Percentiles rank a stretch among this genome's conserved stretches.
phyloP scores from a whole-genome alignment of 2,329 filamentous ascomycete genomes.

The Xylaria arbuscula region DNA sequence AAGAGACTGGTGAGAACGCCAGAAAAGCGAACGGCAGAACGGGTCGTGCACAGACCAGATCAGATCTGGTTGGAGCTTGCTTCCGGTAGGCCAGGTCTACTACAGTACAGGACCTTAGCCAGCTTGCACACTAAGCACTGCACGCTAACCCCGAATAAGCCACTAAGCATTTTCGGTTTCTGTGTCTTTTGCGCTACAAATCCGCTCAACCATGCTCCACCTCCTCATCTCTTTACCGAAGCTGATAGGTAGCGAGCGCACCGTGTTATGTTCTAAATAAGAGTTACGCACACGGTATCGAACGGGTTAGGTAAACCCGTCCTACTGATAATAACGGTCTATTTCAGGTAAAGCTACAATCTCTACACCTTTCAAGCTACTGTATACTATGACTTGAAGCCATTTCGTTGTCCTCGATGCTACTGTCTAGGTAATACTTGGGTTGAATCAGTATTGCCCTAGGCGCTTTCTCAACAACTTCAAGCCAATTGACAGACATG shows the following conservation, averaged over 20 bases:
- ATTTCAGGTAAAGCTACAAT: background rate
- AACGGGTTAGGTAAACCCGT: background rate
- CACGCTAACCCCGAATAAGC: constrained; percentile 25
- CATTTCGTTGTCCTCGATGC: background rate
- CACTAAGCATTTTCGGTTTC: constrained; percentile 9
- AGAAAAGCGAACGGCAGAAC: constrained; percentile 41
- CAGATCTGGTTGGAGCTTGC: background rate
- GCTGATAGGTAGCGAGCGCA: background rate
- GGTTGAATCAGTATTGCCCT: background rate
- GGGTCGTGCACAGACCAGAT: constrained; percentile 39
- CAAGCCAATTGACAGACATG: background rate
- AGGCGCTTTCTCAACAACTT: background rate
- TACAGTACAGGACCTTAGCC: too few species aligned
- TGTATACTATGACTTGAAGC: background rate
- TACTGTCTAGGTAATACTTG: background rate
- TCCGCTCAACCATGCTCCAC: constrained; percentile 27
- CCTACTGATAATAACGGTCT: background rate
- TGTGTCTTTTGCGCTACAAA: constrained; percentile 22
- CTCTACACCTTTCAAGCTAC: background rate
- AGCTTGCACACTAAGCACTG: background rate
- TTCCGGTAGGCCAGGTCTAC: background rate
- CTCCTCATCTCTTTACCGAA: constrained; percentile 4
- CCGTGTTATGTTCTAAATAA: background rate
- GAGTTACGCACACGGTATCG: constrained; percentile 10
- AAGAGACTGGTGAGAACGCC: constrained; percentile 38